phyloP scores from a whole-genome alignment of 257 asterid genomes.

The Rubia yunnanensis region DNA sequence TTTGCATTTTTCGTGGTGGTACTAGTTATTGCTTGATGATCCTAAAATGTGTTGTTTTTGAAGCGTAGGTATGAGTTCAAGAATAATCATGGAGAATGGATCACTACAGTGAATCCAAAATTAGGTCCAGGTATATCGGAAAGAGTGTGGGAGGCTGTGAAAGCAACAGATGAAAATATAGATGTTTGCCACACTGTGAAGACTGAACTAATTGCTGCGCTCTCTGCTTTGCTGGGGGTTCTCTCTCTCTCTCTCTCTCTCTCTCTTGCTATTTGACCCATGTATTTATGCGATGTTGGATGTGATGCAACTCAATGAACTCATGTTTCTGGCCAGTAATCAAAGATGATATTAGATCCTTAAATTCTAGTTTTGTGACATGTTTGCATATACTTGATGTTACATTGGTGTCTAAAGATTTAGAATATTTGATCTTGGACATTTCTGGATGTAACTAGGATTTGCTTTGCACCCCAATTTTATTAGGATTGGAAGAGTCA shows the following conservation, averaged over 20 bases:
- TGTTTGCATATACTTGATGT: neutral
- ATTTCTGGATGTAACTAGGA: too few relatives aligned
- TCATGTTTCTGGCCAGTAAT: neutral
- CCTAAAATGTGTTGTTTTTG: slow-evolving; percentile 4
- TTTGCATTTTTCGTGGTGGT: neutral
- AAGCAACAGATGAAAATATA: slow-evolving; percentile 44
- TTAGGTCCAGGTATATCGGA: slow-evolving; percentile 82
- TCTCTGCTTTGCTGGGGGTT: slow-evolving; percentile 55
- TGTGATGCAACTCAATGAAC: neutral
- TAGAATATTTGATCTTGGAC: neutral
- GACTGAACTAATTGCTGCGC: slow-evolving; percentile 59
- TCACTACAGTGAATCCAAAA: slow-evolving; percentile 47
- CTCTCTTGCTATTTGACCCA: neutral
- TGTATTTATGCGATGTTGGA: neutral
- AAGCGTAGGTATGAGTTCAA: slow-evolving; percentile 63
- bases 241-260: neutral
- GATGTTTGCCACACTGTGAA: slow-evolving; percentile 39
- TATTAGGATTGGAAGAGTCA: neutral
- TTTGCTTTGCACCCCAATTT: neutral
- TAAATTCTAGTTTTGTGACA: neutral
- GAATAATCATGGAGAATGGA: slow-evolving; percentile 87
- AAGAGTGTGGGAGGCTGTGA: slow-evolving; percentile 59
- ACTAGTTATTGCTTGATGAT: neutral
- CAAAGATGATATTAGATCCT: neutral
- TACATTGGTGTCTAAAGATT: neutral